Conservation (phyloP, 352 stramenopile species). For the Pythium insidiosum region DNA sequence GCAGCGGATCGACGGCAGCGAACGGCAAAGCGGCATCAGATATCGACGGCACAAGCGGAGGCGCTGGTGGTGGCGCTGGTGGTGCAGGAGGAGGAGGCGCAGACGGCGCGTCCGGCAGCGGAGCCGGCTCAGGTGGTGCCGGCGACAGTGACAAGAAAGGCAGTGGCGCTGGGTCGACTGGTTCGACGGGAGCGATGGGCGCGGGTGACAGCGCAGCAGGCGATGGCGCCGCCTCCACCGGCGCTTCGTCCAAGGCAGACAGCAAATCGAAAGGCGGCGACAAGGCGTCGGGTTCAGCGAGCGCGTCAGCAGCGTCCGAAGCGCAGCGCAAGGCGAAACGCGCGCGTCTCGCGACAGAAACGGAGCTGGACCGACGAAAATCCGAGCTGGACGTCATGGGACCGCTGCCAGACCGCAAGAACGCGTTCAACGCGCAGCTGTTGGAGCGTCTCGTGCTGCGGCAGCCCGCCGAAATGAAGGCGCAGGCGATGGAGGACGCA, state of each 20-base stretch:
- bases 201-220: conserved; percentile 4
- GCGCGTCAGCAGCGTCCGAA: conserved; percentile 8
- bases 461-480: conserved; percentile 53
- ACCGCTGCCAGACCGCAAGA: conserved; percentile 60
- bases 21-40: conserved; percentile 20
- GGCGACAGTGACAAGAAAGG: conserved; percentile 42
- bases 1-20: conserved; percentile 7
- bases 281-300: conserved; percentile 13
- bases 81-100: conserved; percentile 3
- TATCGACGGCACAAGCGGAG: conserved; percentile 5
- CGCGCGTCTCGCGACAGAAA: conserved; percentile 28
- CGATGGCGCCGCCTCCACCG: conserved; percentile 1
- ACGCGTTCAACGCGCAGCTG: conserved; percentile 58
- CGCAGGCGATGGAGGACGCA: conserved; percentile 56
- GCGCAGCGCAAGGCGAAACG: conserved; percentile 57
- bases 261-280: conserved; percentile 32
- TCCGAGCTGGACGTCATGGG: conserved; percentile 44
- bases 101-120: no score
- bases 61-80: conserved; percentile 8
- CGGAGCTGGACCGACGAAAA: conserved; percentile 30
- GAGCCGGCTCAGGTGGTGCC: not conserved
- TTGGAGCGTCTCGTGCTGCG: conserved; percentile 78
- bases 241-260: no score
- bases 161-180: no score
- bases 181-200: conserved; percentile 13